Conservation (phyloP, 306 rosid species). For the Glycyrrhiza uralensis region DNA sequence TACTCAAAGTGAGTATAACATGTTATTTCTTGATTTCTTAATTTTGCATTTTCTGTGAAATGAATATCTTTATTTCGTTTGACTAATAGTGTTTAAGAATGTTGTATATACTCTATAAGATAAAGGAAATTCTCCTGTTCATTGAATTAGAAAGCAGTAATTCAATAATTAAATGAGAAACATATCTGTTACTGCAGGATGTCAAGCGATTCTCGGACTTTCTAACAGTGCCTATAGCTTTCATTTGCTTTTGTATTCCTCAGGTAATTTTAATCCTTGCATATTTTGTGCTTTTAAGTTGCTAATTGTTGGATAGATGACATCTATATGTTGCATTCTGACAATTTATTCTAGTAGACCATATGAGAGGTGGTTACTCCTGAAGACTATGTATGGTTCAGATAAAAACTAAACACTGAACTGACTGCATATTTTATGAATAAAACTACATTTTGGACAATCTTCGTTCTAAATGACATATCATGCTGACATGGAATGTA, state of each 20-base stretch:
- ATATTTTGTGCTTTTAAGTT: conserved; percentile 9
- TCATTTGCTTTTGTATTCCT: conserved; percentile 59
- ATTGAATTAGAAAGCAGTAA: conserved; percentile 18
- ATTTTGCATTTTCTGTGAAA: conserved; percentile 1
- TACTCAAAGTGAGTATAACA: conserved; percentile 60
- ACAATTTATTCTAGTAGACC: neutral
- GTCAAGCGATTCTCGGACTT: conserved; percentile 60
- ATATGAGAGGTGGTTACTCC: neutral
- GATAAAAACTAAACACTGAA: neutral
- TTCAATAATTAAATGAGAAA: neutral
- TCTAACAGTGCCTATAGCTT: conserved; percentile 54
- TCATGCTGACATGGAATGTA: neutral
- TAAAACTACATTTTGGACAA: neutral
- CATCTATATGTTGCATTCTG: neutral
- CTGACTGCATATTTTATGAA: conserved; percentile 9
- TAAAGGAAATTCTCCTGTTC: neutral
- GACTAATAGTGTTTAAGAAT: conserved; percentile 14
- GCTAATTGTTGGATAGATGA: neutral
- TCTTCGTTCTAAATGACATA: neutral
- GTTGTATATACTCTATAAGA: neutral
- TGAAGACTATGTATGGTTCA: neutral
- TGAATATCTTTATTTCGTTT: conserved; percentile 12
- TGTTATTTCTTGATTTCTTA: conserved; percentile 16
- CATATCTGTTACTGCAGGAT: conserved; percentile 58
- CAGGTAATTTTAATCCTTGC: conserved; percentile 55